A percentile compares a stretch with the other conserved stretches of the same genome.
Conservation (phyloP, 2,329 filamentous ascomycete genomes). For the Cryphonectria carpinicola region DNA sequence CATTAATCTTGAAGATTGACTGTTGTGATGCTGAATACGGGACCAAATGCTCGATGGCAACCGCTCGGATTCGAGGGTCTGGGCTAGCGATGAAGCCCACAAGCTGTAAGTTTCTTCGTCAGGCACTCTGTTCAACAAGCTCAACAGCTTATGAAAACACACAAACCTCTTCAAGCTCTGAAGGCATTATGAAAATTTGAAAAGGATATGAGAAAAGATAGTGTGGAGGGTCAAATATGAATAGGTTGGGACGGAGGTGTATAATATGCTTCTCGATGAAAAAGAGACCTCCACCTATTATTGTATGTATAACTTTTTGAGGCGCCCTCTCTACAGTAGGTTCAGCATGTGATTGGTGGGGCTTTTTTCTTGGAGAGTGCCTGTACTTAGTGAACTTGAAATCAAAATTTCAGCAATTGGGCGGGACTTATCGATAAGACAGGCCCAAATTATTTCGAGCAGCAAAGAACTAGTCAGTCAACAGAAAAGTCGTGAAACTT, state of each 20-base stretch:
- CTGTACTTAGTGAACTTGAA: not conserved
- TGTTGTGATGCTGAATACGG: slow-evolving; percentile 78
- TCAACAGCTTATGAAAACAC: not conserved
- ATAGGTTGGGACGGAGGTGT: not conserved
- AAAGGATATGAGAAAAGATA: slow-evolving; percentile 16
- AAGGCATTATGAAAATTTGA: slow-evolving; percentile 60
- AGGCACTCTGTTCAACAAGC: not conserved
- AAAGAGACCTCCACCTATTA: not conserved
- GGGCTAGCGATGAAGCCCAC: slow-evolving; percentile 93
- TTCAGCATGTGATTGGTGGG: slow-evolving; percentile 26
- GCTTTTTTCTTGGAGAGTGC: not conserved
- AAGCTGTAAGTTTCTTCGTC: slow-evolving; percentile 56
- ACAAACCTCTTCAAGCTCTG: slow-evolving; percentile 74
- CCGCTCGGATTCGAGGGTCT: slow-evolving; percentile 85
- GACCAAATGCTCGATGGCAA: slow-evolving; percentile 84
- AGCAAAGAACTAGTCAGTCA: slow-evolving; percentile 24
- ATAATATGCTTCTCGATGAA: not conserved
- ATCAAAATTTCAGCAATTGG: not conserved
- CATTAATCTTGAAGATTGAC: slow-evolving; percentile 79
- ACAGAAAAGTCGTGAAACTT: slow-evolving; percentile 19
- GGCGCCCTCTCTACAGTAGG: not conserved
- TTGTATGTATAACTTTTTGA: not conserved
- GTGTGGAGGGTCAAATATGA: slow-evolving; percentile 29
- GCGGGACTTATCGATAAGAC: slow-evolving; percentile 26
- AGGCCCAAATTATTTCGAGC: slow-evolving; percentile 9